Percentiles rank a stretch among this genome's conserved stretches.
These are phyloP conservation scores for Spathaspora gorwiae DNA, from an alignment of 805 yeast species.

Conservation along the genomic window DNA sequence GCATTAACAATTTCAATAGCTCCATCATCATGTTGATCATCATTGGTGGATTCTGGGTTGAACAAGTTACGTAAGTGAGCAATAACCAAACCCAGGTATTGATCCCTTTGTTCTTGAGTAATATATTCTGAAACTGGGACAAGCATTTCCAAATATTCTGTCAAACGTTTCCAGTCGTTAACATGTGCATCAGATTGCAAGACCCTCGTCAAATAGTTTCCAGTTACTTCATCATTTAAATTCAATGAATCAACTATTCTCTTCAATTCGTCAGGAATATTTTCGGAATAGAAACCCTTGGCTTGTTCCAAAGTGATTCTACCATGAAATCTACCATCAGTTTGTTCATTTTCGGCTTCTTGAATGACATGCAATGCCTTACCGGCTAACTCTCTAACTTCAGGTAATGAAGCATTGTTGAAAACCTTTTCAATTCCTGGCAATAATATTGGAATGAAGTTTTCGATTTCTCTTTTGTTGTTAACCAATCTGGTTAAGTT, in stretches of 20 bases:
- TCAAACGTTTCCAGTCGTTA: conserved; percentile 45
- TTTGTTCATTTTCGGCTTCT: conserved; percentile 69
- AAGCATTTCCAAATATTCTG: conserved; percentile 46
- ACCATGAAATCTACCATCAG: conserved; percentile 73
- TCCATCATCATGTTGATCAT: conserved; percentile 63
- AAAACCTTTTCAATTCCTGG: conserved; percentile 92
- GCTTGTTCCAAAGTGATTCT: conserved; percentile 59
- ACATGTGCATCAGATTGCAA: conserved; percentile 40
- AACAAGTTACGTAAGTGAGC: conserved; percentile 48
- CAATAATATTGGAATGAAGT: conserved; percentile 75
- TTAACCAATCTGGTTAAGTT: conserved; percentile 93
- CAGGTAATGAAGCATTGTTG: conserved; percentile 89
- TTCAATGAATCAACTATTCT: conserved; percentile 7
- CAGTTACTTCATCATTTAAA: conserved; percentile 31
- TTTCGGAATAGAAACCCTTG: conserved; percentile 32
- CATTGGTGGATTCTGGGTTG: conserved; percentile 40
- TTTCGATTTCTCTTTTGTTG: conserved; percentile 86
- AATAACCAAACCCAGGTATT: conserved; percentile 39
- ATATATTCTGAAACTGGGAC: conserved; percentile 16
- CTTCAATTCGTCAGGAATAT: conserved; percentile 5
- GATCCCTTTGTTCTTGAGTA: conserved; percentile 27
- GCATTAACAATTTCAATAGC: conserved; percentile 91
- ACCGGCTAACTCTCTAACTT: conserved; percentile 87
- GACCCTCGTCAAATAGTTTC: conserved; percentile 44
- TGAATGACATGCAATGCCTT: conserved; percentile 80